Percentiles rank a stretch among this genome's conserved stretches.
These are phyloP conservation scores for Panicum virgatum DNA, from an alignment of 202 grass and related monocot genomes.

Conservation along the genomic window DNA sequence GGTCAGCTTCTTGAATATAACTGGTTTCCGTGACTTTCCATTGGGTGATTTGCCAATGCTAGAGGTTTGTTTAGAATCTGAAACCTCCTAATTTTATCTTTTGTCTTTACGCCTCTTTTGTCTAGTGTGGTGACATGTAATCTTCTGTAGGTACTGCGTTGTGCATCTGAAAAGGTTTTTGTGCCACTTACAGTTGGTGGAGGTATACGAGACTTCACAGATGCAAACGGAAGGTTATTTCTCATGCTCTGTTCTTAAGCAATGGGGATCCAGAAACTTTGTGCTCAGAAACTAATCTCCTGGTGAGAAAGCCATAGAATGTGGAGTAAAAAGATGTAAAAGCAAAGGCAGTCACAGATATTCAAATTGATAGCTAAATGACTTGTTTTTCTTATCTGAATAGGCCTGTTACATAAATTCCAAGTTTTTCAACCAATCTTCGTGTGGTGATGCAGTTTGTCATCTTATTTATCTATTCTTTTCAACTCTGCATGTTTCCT, in stretches of 20 bases:
- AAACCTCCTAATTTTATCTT: background rate
- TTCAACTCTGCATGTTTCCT: constrained; percentile 33
- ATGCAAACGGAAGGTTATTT: constrained; percentile 87
- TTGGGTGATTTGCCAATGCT: constrained; percentile 98
- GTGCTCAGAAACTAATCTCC: constrained; percentile 8
- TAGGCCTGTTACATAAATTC: constrained; percentile 8
- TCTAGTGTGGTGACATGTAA: constrained; percentile 24
- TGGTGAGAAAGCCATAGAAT: background rate
- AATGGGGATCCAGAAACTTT: background rate
- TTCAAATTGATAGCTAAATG: background rate
- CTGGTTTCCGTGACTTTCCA: constrained; percentile 97
- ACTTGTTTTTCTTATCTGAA: background rate
- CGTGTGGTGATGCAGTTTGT: background rate
- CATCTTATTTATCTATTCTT: constrained; percentile 17
- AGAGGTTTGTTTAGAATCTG: constrained; percentile 67
- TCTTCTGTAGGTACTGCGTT: constrained; percentile 73
- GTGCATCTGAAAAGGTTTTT: constrained; percentile 94
- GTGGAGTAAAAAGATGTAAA: background rate
- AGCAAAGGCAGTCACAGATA: background rate
- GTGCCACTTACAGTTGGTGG: constrained; percentile 98
- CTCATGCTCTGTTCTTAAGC: constrained; percentile 3
- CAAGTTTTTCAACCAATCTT: background rate
- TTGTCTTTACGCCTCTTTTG: background rate
- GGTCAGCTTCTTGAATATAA: constrained; percentile 99
- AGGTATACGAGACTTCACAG: constrained; percentile 97